A percentile compares a stretch with the other conserved stretches of the same genome.
Evolutionary conservation across 2,329 filamentous ascomycete genomes (phyloP).

Genomic region (Penicillium corylophilum): DNA sequence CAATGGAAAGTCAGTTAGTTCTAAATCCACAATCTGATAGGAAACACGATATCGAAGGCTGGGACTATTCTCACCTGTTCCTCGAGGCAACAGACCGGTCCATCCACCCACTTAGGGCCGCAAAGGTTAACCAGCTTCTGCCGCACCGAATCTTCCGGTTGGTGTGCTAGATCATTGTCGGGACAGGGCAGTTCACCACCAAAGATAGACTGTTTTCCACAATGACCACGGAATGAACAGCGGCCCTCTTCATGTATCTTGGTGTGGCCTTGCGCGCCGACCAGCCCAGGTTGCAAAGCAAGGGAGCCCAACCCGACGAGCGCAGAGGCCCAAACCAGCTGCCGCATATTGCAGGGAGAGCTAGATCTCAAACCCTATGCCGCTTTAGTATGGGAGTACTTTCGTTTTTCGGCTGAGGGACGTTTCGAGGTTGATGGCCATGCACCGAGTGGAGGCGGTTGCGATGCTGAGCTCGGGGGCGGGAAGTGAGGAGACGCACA

Average conservation of each 20-base stretch:
- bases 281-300: constrained; percentile 23
- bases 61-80: constrained; percentile 62
- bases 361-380: not conserved
- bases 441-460: constrained; percentile 13
- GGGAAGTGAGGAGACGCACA: not conserved
- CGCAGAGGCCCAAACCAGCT: constrained; percentile 26
- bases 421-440: constrained; percentile 2
- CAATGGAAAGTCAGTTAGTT: constrained; percentile 14
- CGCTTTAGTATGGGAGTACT: not conserved
- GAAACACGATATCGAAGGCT: not conserved
- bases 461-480: constrained; percentile 1
- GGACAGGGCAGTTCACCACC: constrained; percentile 86
- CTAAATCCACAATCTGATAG: not conserved
- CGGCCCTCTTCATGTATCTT: constrained; percentile 77
- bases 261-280: constrained; percentile 35
- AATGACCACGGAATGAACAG: constrained; percentile 87
- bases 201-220: constrained; percentile 87
- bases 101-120: constrained; percentile 79
- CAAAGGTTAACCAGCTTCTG: constrained; percentile 81
- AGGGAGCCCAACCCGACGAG: constrained; percentile 30
- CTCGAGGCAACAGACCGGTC: constrained; percentile 78
- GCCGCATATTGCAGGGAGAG: constrained; percentile 29
- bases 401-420: not conserved
- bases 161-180: constrained; percentile 79
- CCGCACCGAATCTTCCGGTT: constrained; percentile 69